A percentile compares a stretch with the other conserved stretches of the same genome.
Evolutionary conservation across 192 early-diverging fungal genomes (phyloP).

Genomic region (Coemansia sp.): DNA sequence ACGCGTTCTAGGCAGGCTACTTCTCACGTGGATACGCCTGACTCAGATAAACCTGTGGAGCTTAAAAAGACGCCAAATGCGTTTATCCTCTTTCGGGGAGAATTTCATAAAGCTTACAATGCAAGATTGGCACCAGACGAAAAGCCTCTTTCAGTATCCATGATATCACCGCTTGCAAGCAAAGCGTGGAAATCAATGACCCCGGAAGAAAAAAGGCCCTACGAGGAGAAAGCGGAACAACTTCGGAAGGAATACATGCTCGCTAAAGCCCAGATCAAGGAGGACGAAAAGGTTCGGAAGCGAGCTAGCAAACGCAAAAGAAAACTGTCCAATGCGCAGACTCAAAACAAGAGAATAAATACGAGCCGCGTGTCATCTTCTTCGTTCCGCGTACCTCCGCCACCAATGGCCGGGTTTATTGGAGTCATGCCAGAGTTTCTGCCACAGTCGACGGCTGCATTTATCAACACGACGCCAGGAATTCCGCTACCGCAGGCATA

Average conservation of each 20-base stretch:
- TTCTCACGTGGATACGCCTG: background rate
- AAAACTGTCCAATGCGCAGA: background rate
- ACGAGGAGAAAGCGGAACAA: background rate
- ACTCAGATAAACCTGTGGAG: background rate
- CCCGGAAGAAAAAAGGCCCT: background rate
- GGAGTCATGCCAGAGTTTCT: no score
- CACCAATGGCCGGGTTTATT: background rate
- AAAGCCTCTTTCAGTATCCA: background rate
- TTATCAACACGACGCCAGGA: no score
- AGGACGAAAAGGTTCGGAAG: constrained; percentile 60
- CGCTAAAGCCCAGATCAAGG: constrained; percentile 34
- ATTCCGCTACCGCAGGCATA: no score
- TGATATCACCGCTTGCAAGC: background rate
- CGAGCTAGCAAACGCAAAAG: constrained; percentile 62
- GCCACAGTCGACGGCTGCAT: no score
- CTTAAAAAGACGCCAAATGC: background rate
- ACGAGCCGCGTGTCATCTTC: background rate
- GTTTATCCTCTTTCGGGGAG: background rate
- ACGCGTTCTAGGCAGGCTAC: background rate
- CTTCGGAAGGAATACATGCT: background rate
- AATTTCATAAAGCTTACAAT: no score
- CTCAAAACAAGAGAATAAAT: constrained; percentile 3
- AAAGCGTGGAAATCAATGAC: background rate
- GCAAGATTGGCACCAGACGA: background rate
- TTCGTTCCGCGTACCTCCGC: background rate